Evolutionary conservation across 2,329 filamentous ascomycete species (phyloP), one percentile per base, ranked within the genome.

Genomic region (Colletotrichum spinosum): DNA sequence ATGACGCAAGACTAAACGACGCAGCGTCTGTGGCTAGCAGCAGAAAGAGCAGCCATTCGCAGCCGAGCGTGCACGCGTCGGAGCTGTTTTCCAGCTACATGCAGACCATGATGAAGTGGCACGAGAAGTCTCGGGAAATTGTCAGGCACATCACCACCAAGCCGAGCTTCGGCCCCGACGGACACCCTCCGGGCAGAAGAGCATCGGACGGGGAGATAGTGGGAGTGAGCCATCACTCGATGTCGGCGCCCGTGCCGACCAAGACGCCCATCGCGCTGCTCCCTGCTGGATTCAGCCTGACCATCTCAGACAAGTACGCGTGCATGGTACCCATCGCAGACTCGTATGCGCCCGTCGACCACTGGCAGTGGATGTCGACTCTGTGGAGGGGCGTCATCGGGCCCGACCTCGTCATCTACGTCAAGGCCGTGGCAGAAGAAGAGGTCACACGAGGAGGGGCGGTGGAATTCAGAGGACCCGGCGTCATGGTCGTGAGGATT

Each of bases 341-440:
- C 73, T 83, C 85, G 7, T 97, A 97, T 76, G 86, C 88, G 13
- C 89, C 92, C 0, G 85, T 92, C n/a, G 94, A 97, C 72, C 95
- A 98, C 79, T 98, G 95, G 94, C 92, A 97, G 77, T 98, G 95
- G 95, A 93, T 96, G 83, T 95, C 95, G 41, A 95, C 92, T 48
- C 86, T 97, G 25, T 98, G 95, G 95, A 89, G 94, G 9, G 93
- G 93, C 9, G 91, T 92, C 58, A 85, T 94, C 1, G 93, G 92
- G 0, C 89, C 95, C 0, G 95, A 98, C 76, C 80, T 95, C 50
- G 91, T 91, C 1, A 83, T 96, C 35, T 93, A 91, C 72, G 85
- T 92, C 15, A 84, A 82, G 71, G 70, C 75, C 42, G 71, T 72
- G 50, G 41, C 71, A 7, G 76, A 78, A 44, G 77, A 78, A 12